These are phyloP conservation scores for Kluyveromyces starmeri DNA, from an alignment of 805 yeast genomes.

Conservation along the genomic window DNA sequence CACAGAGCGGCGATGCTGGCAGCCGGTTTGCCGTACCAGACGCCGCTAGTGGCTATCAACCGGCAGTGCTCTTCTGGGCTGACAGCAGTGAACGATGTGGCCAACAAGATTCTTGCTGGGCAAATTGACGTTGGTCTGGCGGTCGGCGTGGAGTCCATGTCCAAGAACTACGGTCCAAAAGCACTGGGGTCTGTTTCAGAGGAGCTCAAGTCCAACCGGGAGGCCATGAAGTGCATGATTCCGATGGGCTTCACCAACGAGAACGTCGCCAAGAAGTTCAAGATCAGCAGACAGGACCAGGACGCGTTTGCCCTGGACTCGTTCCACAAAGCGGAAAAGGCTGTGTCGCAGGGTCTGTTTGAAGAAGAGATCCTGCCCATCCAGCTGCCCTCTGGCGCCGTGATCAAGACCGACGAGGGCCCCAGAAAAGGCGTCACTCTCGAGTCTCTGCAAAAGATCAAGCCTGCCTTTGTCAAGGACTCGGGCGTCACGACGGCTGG, in stretches of 20 bases:
- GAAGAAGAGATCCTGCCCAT: conserved; percentile 85
- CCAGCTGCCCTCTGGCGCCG: conserved; percentile 38
- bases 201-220: conserved; percentile 34
- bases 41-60: conserved; percentile 77
- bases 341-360: conserved; percentile 65
- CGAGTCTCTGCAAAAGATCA: conserved; percentile 60
- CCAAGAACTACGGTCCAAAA: conserved; percentile 77
- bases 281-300: conserved; percentile 60
- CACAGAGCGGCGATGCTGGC: conserved; percentile 87
- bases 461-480: conserved; percentile 77
- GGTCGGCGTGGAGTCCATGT: conserved; percentile 91
- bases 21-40: conserved; percentile 77
- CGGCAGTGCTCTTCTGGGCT: conserved; percentile 94
- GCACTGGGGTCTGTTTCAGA: conserved; percentile 57
- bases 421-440: conserved; percentile 83
- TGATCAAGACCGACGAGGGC: conserved; percentile 73
- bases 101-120: conserved; percentile 77
- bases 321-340: conserved; percentile 73
- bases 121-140: conserved; percentile 90
- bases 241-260: conserved; percentile 98
- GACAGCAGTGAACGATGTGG: conserved; percentile 83
- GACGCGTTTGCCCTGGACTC: conserved; percentile 87
- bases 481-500: conserved; percentile 88
- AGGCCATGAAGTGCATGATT: conserved; percentile 67
- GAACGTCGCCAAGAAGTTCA: conserved; percentile 66